Evolutionary conservation across 176 grass and related monocot species (phyloP), one percentile per base, ranked within the genome.

Genomic region (Panicum miliaceum): DNA sequence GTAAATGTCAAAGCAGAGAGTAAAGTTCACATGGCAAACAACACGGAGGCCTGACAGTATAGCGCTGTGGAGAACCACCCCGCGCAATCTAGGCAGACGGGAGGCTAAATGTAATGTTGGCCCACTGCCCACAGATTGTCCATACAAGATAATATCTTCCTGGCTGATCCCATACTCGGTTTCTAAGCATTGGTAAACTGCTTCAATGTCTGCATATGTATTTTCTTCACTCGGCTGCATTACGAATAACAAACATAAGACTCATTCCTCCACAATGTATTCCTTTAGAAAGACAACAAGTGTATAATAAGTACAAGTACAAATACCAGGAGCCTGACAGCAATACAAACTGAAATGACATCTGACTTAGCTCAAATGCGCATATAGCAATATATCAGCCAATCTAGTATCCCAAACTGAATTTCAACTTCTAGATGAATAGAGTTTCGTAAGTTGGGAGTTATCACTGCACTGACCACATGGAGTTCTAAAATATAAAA

Each of bases 191-290:
- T 94, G 87, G 78, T 99, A 99, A 56, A 99, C 97, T 87, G 97
- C 93, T 81, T 99, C 93, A 78, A 99, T 96, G 76, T 99, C 97
- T 77, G 93, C 97, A 86, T 99, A 99, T 83, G 97, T 99, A 80
- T 96, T 94, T 64, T 89, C 83, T 87, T 99, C 97, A 65, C 91
- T 92, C 26, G 97, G 93, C 91, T 95, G 81, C 82, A 81, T 37
- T 84, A 83, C 38, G 92, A 77, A 85, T 47, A 88, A 85, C 32
- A 90, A 82, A 34, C 51, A 87, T 83, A 80, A 68, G 69, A 51
- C 40, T 84, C 50, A 23, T 38, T 68, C 32, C 52, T 76, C 51
- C 45, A 76, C 75, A 76, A 19, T 48, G 15, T 5, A 57, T 65
- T 73, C 19, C 56, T 79, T 56, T 20, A 53, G 11, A n/a, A 42